Evolutionary conservation across 345 rosid genomes (phyloP).

Genomic region (Brassica napus): DNA sequence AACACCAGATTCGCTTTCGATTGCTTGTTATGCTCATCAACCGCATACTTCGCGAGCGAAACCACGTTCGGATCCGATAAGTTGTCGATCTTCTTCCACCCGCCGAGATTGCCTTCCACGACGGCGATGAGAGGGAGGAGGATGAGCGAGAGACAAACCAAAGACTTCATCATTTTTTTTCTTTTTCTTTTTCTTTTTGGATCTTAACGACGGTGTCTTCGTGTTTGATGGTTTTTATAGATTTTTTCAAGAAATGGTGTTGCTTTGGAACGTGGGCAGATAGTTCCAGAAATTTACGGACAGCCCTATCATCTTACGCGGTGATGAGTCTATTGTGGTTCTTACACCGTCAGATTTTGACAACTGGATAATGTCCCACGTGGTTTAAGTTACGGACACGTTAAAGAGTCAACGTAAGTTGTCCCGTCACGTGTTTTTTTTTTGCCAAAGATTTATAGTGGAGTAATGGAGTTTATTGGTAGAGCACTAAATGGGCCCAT

Average conservation of each 20-base stretch:
- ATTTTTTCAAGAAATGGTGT: not conserved
- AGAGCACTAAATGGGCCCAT: not conserved
- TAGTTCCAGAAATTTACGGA: conserved; percentile 30
- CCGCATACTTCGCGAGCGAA: conserved; percentile 45
- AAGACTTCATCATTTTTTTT: conserved; percentile 20
- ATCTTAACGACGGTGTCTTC: not conserved
- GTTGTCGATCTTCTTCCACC: conserved; percentile 47
- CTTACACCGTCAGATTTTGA: conserved; percentile 32
- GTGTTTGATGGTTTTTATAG: conserved; percentile 15
- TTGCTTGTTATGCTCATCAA: conserved; percentile 46
- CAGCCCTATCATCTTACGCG: conserved; percentile 19
- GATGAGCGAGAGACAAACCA: conserved; percentile 31
- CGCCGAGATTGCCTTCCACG: conserved; percentile 34
- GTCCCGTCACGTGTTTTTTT: not conserved
- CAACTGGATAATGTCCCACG: conserved; percentile 20
- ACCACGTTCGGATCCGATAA: conserved; percentile 40
- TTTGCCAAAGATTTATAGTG: not conserved
- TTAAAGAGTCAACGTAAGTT: not conserved
- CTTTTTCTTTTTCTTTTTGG: not conserved
- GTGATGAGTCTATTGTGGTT: conserved; percentile 7
- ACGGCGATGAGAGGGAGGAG: conserved; percentile 27
- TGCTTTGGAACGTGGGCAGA: conserved; percentile 22
- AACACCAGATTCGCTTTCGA: conserved; percentile 33
- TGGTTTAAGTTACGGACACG: not conserved
- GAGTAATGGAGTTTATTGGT: not conserved